Evolutionary conservation across 305 asterid species (phyloP).

Genomic region (Solanum hybrid): DNA sequence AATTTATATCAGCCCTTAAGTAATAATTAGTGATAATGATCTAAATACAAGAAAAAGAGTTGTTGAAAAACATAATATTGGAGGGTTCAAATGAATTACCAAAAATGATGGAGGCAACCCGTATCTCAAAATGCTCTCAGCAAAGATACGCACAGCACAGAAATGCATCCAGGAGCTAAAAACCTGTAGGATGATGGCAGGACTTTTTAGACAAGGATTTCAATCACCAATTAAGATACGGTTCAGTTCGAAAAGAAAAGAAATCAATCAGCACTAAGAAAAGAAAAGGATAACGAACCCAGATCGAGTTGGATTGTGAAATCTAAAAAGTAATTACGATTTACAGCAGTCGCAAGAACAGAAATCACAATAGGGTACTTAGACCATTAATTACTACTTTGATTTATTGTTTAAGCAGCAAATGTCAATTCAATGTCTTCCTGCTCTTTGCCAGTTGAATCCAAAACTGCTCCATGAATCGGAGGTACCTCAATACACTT

Average conservation of each 20-base stretch:
- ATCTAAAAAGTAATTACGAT: not conserved
- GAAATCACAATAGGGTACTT: not conserved
- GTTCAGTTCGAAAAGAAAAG: not conserved
- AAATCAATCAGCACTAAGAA: not conserved
- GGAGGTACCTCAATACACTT: not conserved
- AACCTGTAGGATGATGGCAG: conserved; percentile 41
- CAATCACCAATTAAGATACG: not conserved
- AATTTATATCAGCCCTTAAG: not conserved
- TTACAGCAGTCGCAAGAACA: not conserved
- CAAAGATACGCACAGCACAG: conserved; percentile 88
- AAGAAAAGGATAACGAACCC: not conserved
- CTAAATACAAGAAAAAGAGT: not conserved
- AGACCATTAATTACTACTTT: not conserved
- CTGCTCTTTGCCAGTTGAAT: not conserved
- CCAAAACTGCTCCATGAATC: not conserved
- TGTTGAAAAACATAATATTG: not conserved
- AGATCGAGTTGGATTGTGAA: not conserved
- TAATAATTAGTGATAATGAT: not conserved
- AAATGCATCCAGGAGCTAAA: conserved; percentile 99
- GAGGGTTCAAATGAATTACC: conserved; percentile 32
- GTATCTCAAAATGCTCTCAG: conserved; percentile 90
- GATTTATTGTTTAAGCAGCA: not conserved
- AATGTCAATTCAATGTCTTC: not conserved
- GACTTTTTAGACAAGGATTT: not conserved
- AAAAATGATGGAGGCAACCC: conserved; percentile 91